phyloP scores from a whole-genome alignment of 2,329 filamentous ascomycete genomes.

The Aspergillus transmontanensis region DNA sequence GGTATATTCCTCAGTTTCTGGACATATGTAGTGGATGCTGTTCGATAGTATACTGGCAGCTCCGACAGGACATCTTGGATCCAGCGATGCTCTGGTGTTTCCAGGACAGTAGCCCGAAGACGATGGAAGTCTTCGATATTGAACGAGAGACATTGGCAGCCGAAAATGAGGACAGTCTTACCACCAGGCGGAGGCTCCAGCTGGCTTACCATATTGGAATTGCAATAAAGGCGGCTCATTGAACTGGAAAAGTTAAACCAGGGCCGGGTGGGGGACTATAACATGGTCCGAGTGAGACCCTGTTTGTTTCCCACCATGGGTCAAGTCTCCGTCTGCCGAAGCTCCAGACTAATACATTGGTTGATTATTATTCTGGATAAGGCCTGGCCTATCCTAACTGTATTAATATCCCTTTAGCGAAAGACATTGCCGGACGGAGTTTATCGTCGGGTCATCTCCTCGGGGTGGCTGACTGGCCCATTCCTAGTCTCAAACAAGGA shows the following conservation, averaged over 20 bases:
- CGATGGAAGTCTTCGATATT: conserved; percentile 13
- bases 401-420: conserved; percentile 6
- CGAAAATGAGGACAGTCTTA: conserved; percentile 19
- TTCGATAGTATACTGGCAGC: conserved; percentile 17
- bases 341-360: too few relatives aligned
- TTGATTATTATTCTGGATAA: too few relatives aligned
- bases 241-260: neutral
- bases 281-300: neutral
- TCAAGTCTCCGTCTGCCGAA: neutral
- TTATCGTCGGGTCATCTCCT: conserved; percentile 20
- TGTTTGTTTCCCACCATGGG: neutral
- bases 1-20: conserved; percentile 7
- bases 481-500: neutral
- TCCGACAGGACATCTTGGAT: conserved; percentile 17
- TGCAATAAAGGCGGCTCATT: neutral
- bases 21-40: conserved; percentile 6
- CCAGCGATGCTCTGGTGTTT: conserved; percentile 17
- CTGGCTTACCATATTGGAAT: neutral
- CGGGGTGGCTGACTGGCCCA: conserved; percentile 6
- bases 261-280: neutral
- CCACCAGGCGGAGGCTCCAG: neutral
- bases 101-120: conserved; percentile 15
- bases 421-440: conserved; percentile 14
- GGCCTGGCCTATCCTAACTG: neutral
- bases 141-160: conserved; percentile 23